A percentile compares a stretch with the other conserved stretches of the same genome.
Conservation (phyloP, 2,329 filamentous ascomycete species). For the Alternaria metachromatica region DNA sequence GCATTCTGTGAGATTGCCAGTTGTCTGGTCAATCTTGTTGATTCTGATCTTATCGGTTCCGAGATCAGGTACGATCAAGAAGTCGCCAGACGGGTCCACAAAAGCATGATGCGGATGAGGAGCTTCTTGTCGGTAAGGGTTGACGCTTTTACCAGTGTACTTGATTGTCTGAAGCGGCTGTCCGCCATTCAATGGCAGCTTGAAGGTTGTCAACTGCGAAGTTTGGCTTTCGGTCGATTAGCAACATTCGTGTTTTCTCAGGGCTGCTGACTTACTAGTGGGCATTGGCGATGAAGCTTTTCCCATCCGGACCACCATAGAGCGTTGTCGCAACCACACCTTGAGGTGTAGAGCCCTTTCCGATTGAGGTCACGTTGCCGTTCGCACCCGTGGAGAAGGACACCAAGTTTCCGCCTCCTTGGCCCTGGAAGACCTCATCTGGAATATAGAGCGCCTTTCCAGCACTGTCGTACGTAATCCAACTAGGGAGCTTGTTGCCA, state of each 20-base stretch:
- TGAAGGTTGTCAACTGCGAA: conserved; percentile 45
- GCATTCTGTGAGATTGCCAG: conserved; percentile 57
- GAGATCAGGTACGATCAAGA: conserved; percentile 60
- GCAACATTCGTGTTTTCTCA: background rate
- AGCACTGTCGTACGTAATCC: conserved; percentile 39
- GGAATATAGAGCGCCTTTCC: conserved; percentile 37
- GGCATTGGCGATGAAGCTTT: conserved; percentile 39
- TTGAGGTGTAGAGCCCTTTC: conserved; percentile 32
- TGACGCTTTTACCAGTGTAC: conserved; percentile 50
- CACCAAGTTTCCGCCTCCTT: conserved; percentile 26
- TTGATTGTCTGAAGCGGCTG: conserved; percentile 39
- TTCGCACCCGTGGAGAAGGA: conserved; percentile 36
- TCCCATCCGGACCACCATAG: conserved; percentile 40
- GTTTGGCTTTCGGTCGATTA: conserved; percentile 27
- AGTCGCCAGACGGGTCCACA: conserved; percentile 58
- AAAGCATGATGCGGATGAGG: conserved; percentile 63
- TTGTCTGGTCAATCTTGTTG: conserved; percentile 57
- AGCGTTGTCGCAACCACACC: conserved; percentile 35
- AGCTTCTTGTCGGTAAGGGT: conserved; percentile 59
- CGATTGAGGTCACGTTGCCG: conserved; percentile 27
- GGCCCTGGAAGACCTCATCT: conserved; percentile 33
- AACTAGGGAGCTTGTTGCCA: conserved; percentile 36
- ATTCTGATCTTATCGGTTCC: conserved; percentile 63
- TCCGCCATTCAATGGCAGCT: conserved; percentile 40
- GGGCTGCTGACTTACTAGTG: conserved; percentile 34